A percentile compares a stretch with the other conserved stretches of the same genome.
phyloP scores from a whole-genome alignment of 805 yeast genomes.

The Debaryomyces prosopidis region DNA sequence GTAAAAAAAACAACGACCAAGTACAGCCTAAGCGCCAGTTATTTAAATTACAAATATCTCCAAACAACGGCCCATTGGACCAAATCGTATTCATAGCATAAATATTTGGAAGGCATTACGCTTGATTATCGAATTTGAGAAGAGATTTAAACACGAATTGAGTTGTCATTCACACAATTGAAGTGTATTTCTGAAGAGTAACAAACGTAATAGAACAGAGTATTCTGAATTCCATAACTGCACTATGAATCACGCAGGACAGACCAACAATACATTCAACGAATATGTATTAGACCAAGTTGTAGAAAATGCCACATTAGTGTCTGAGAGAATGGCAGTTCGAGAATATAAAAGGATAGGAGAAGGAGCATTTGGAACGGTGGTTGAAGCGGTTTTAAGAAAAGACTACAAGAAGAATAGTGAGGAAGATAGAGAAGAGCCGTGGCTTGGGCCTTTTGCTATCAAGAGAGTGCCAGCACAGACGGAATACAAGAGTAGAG shows the following conservation, averaged over 20 bases:
- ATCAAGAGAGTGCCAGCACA: conserved; percentile 85
- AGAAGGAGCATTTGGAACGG: conserved; percentile 87
- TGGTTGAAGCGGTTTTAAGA: conserved; percentile 65
- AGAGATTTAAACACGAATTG: too few species aligned
- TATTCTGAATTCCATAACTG: neutral
- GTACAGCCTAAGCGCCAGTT: too few species aligned
- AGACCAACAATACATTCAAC: conserved; percentile 9
- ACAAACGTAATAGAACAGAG: too few species aligned
- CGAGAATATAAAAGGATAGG: conserved; percentile 76
- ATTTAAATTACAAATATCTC: too few species aligned
- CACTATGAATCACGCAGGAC: neutral
- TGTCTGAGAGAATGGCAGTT: conserved; percentile 61
- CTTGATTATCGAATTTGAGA: too few species aligned
- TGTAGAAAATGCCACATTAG: conserved; percentile 56
- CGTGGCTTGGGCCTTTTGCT: conserved; percentile 80
- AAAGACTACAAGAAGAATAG: conserved; percentile 15
- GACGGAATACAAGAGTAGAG: conserved; percentile 82
- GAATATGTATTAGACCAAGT: conserved; percentile 47
- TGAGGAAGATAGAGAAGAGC: conserved; percentile 11
- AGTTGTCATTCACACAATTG: too few species aligned
- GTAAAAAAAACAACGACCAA: too few species aligned
- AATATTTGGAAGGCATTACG: too few species aligned
- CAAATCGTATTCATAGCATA: too few species aligned
- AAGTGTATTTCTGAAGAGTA: too few species aligned
- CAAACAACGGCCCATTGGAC: too few species aligned